Percentiles rank a stretch among this genome's conserved stretches.
Evolutionary conservation across 164 flowering plant species (phyloP).

Genomic region (Houttuynia cordata): DNA sequence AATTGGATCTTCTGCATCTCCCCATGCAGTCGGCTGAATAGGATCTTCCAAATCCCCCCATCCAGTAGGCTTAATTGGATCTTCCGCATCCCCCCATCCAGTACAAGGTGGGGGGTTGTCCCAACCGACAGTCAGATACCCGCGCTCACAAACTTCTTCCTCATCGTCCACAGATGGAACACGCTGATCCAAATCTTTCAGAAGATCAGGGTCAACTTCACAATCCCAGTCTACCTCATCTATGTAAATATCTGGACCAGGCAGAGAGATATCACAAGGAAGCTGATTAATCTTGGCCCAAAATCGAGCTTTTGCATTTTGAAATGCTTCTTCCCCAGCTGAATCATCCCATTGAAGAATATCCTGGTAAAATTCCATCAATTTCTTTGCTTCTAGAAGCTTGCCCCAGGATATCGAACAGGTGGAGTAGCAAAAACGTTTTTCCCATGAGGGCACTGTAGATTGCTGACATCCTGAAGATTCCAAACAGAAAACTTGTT

Average conservation of each 20-base stretch:
- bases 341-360: conserved; percentile 59
- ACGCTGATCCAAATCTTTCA: conserved; percentile 34
- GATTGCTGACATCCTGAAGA: conserved; percentile 28
- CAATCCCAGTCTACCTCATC: conserved; percentile 53
- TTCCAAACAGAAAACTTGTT: not conserved
- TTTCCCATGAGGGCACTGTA: conserved; percentile 64
- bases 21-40: not conserved
- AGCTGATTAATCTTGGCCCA: conserved; percentile 47
- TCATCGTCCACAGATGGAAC: conserved; percentile 16
- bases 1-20: not conserved
- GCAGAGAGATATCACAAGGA: conserved; percentile 27
- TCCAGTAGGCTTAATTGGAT: no score
- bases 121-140: conserved; percentile 1
- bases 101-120: not conserved
- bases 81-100: no score
- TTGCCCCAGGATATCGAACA: conserved; percentile 54
- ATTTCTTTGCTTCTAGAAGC: conserved; percentile 34
- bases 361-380: conserved; percentile 18
- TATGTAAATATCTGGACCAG: conserved; percentile 51
- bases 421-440: conserved; percentile 32
- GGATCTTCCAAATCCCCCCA: conserved; percentile 17
- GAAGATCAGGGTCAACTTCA: conserved; percentile 29
- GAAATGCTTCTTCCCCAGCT: conserved; percentile 60
- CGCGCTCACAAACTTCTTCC: not conserved
- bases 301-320: conserved; percentile 43